phyloP scores from a whole-genome alignment of 257 asterid genomes.

The Henckelia pumila region DNA sequence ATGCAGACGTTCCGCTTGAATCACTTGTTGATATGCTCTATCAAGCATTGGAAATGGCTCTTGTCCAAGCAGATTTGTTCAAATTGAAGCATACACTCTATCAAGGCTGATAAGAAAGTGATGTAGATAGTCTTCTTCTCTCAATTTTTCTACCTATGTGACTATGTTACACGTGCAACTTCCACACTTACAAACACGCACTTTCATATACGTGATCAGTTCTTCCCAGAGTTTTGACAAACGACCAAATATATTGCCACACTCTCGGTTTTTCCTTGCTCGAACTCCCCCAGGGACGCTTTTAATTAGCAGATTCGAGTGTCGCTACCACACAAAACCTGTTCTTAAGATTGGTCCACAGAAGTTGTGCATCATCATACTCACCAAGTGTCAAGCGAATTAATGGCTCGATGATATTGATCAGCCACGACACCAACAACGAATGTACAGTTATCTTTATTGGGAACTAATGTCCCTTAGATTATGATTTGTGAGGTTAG shows the following conservation, averaged over 20 bases:
- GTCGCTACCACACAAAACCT: background rate
- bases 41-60: background rate
- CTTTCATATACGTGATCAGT: background rate
- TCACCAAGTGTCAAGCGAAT: too few species aligned
- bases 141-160: too few species aligned
- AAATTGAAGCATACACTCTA: background rate
- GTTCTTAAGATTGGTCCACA: too few species aligned
- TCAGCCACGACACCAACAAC: too few species aligned
- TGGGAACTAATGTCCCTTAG: too few species aligned
- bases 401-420: too few species aligned
- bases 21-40: conserved; percentile 3
- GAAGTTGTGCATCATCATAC: too few species aligned
- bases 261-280: background rate
- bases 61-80: background rate
- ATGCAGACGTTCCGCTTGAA: too few species aligned
- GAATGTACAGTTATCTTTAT: too few species aligned
- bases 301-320: background rate
- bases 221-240: background rate
- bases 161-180: background rate
- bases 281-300: background rate
- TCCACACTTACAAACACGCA: background rate
- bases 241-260: background rate
- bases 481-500: too few species aligned
- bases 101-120: background rate
- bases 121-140: too few species aligned